Conservation (phyloP, 306 rosid genomes). For the Rosa persica region DNA sequence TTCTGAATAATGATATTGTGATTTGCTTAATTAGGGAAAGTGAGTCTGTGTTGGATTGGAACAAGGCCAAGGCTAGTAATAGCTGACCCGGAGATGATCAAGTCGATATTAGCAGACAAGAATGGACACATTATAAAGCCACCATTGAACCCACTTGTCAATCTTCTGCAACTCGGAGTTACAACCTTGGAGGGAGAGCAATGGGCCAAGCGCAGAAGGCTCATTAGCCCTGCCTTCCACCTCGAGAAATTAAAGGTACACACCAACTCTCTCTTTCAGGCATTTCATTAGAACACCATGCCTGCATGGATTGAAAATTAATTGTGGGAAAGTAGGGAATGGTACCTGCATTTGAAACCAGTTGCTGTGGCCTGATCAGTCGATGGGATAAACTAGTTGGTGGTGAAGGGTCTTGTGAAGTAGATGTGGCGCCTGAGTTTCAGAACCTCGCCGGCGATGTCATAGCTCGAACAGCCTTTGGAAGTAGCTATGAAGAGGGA, state of each 20-base stretch:
- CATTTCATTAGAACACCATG: background rate
- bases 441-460: constrained; percentile 32
- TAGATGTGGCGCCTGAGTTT: constrained; percentile 41
- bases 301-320: background rate
- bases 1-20: background rate
- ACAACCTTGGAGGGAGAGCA: constrained; percentile 38
- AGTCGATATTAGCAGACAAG: constrained; percentile 37
- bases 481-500: constrained; percentile 48
- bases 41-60: constrained; percentile 36
- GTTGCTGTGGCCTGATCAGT: constrained; percentile 36
- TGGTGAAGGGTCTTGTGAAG: constrained; percentile 31
- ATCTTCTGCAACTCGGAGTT: constrained; percentile 39
- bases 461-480: constrained; percentile 48
- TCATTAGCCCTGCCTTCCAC: constrained; percentile 43
- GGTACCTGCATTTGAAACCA: constrained; percentile 43
- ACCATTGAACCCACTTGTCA: constrained; percentile 38
- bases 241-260: constrained; percentile 44
- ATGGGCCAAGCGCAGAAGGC: constrained; percentile 46
- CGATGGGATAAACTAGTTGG: constrained; percentile 31
- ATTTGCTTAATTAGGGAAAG: constrained; percentile 28
- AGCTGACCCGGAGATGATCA: background rate
- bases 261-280: background rate
- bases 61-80: constrained; percentile 33
- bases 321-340: constrained; percentile 25
- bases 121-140: constrained; percentile 30